Percentiles rank a stretch among this genome's conserved stretches.
Evolutionary conservation across 371 early-diverging fungal genomes (phyloP).

Genomic region (Enteropsectra breve): DNA sequence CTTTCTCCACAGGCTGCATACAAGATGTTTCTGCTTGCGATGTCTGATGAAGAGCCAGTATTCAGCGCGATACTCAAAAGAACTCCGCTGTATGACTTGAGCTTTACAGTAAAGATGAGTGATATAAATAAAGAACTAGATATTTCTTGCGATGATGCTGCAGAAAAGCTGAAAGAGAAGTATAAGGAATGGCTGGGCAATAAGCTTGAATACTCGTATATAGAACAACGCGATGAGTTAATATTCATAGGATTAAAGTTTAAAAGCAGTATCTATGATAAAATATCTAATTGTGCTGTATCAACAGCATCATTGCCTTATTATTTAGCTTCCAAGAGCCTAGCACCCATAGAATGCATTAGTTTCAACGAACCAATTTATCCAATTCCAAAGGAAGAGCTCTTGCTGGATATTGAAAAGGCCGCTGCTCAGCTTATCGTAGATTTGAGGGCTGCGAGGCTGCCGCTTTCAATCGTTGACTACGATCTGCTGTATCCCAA

Average conservation of each 20-base stretch:
- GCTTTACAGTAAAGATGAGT: background rate
- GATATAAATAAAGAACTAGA: background rate
- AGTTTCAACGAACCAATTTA: conserved; percentile 5
- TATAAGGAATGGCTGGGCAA: conserved; percentile 3
- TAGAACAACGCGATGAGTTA: background rate
- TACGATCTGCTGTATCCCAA: conserved; percentile 5
- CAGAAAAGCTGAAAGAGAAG: background rate
- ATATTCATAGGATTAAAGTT: conserved; percentile 36
- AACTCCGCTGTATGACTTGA: conserved; percentile 30
- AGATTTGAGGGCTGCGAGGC: conserved; percentile 23
- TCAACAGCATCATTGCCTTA: conserved; percentile 17
- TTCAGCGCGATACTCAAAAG: conserved; percentile 22
- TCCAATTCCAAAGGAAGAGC: background rate
- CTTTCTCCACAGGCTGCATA: conserved; percentile 20
- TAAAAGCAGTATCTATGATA: background rate
- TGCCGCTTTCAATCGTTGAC: conserved; percentile 34
- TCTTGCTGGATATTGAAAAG: conserved; percentile 13
- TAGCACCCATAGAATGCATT: too few species aligned
- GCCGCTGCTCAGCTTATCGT: conserved; percentile 22
- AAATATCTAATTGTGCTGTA: background rate
- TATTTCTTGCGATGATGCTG: background rate
- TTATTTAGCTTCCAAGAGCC: conserved; percentile 12
- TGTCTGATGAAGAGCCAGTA: conserved; percentile 7
- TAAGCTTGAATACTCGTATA: conserved; percentile 23
- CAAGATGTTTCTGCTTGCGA: conserved; percentile 11